Evolutionary conservation across 257 asterid species (phyloP), one percentile per base, ranked within the genome.

Genomic region (Petunia axillaris): DNA sequence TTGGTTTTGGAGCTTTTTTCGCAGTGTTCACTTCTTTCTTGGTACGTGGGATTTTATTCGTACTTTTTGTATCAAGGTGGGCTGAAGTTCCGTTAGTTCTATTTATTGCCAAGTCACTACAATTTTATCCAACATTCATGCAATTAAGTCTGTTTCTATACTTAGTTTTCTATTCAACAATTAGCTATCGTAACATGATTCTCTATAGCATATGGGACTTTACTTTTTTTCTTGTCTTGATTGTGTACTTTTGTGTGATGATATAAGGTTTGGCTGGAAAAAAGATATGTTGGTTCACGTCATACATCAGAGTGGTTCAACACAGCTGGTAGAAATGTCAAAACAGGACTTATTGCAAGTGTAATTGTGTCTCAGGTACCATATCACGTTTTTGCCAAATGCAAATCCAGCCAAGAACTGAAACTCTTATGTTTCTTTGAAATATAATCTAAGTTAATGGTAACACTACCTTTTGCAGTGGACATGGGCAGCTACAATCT

Each of bases 401-500:
- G 3, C 46, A 8, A 57, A 41, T 3, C 48, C 0, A 14, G 14
- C 52, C 38, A 75, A 53, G 50, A 14, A 7, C 54, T 6, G 44
- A 4, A 41, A n/a, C 13, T 41, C n/a, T 1, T 41, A 4, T 0
- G 57, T 44, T n/a, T 0, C 57, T 68, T 9, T 44, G 25, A 4
- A 59, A 44, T 70, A 70, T 10, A 48, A 46, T 70, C 59, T 25
- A 46, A 70, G 59, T 71, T 35, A 25, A 71, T 25, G 2, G 40
- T 25, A 59, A 38, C 40, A 25, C 60, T 4, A 84, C 76, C 25
- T 74, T 82, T 37, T 86, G 85, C 84, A 94, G 98, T 94, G 98
- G 98, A 94, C 98, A 60, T 94, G 98, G 98, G 98, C 98, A 73
- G 98, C 98, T 4, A 94, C 98, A 11, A 94, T 94, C 83, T 87